Evolutionary conservation across 257 asterid species (phyloP).

Genomic region (Solanum phureja): DNA sequence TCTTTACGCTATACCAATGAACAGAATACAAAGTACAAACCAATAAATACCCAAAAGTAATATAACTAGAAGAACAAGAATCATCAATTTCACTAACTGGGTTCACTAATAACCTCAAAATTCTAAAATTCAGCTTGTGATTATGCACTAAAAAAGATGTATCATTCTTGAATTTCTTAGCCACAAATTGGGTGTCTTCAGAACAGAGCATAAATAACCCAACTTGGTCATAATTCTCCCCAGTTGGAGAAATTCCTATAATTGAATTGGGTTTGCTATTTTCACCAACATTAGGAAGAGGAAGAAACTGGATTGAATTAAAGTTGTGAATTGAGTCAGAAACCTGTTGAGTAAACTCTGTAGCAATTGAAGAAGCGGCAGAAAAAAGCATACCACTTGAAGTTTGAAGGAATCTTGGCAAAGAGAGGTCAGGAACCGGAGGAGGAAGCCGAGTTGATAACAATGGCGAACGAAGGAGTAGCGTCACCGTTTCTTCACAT

Average conservation of each 20-base stretch:
- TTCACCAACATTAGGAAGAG: constrained; percentile 3
- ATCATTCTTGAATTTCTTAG: background rate
- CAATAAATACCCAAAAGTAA: constrained; percentile 48
- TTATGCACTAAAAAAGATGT: constrained; percentile 13
- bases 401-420: constrained; percentile 31
- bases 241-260: constrained; percentile 48
- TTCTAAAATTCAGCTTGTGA: constrained; percentile 26
- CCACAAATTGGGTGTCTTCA: constrained; percentile 20
- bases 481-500: constrained; percentile 10
- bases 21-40: constrained; percentile 51
- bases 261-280: background rate
- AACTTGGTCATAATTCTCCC: constrained; percentile 51
- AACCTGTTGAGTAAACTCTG: constrained; percentile 24
- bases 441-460: constrained; percentile 52
- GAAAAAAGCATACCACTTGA: constrained; percentile 8
- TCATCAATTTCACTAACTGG: constrained; percentile 15
- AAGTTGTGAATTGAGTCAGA: constrained; percentile 28
- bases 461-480: constrained; percentile 28
- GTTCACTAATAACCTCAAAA: constrained; percentile 28
- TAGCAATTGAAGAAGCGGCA: constrained; percentile 21
- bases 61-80: background rate
- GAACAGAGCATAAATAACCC: constrained; percentile 39
- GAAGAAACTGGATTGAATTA: constrained; percentile 52
- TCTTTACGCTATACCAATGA: constrained; percentile 44
- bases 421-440: constrained; percentile 28